phyloP scores from a whole-genome alignment of 129 eudicot species.

The Lactuca saligna region DNA sequence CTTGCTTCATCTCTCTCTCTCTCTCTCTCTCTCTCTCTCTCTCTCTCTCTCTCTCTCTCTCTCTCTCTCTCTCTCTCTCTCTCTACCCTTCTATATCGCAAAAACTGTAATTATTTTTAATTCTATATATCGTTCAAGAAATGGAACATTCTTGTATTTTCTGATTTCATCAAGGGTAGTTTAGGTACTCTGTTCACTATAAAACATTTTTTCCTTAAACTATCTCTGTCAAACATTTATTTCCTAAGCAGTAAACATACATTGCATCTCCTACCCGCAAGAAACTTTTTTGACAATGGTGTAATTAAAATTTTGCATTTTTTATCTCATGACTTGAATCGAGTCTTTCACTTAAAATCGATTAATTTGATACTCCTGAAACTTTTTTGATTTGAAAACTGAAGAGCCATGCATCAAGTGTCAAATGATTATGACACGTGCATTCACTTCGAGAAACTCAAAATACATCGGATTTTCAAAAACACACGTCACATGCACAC shows the following conservation, averaged over 20 bases:
- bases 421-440: slow-evolving; percentile 24
- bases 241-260: background rate
- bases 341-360: background rate
- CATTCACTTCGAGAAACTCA: slow-evolving; percentile 6
- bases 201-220: background rate
- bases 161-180: background rate
- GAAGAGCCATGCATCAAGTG: slow-evolving; percentile 17
- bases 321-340: background rate
- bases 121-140: background rate
- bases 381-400: background rate
- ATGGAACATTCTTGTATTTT: slow-evolving; percentile 5
- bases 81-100: background rate
- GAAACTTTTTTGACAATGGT: background rate
- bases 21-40: slow-evolving; percentile 23
- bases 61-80: slow-evolving; percentile 13
- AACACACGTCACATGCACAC: slow-evolving; percentile 26
- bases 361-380: background rate
- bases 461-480: background rate
- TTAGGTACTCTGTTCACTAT: background rate
- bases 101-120: background rate
- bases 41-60: slow-evolving; percentile 1
- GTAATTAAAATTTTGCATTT: background rate
- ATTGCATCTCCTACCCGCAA: background rate
- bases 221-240: background rate
- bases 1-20: slow-evolving; percentile 14